Percentiles rank a stretch among this genome's conserved stretches.
These are phyloP conservation scores for Lecanicillium sp. DNA, from an alignment of 2,329 filamentous ascomycete genomes.

Conservation along the genomic window DNA sequence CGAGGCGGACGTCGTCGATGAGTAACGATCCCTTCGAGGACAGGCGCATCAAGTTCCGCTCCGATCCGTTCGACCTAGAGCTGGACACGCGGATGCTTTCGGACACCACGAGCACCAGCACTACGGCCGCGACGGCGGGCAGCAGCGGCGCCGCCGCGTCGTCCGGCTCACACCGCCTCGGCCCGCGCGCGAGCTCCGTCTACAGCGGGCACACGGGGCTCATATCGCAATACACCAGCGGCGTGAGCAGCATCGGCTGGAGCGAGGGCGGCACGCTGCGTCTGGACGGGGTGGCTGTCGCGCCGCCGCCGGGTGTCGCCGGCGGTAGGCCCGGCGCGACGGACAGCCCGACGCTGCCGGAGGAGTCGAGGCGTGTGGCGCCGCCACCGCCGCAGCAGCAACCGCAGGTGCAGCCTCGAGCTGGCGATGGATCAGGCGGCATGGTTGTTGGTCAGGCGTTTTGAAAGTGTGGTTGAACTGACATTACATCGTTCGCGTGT, in stretches of 20 bases:
- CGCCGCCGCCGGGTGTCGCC: neutral
- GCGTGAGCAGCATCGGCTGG: slow-evolving; percentile 30
- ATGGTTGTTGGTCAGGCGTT: neutral
- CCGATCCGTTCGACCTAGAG: slow-evolving; percentile 62
- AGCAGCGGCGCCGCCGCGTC: slow-evolving; percentile 19
- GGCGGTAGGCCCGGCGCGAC: neutral
- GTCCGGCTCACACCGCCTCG: slow-evolving; percentile 35
- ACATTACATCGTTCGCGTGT: neutral
- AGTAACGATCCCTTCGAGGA: slow-evolving; percentile 40
- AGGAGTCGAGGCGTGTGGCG: neutral
- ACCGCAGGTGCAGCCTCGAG: too few relatives aligned
- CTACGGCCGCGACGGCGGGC: too few relatives aligned
- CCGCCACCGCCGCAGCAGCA: neutral
- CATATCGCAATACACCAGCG: slow-evolving; percentile 45
- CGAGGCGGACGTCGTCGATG: slow-evolving; percentile 19
- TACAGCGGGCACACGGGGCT: slow-evolving; percentile 29
- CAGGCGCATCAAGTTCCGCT: slow-evolving; percentile 51
- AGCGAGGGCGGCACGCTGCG: neutral
- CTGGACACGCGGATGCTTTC: slow-evolving; percentile 21
- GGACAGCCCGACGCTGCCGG: slow-evolving; percentile 12
- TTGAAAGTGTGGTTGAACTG: neutral
- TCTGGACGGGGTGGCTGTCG: neutral
- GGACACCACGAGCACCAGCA: too few relatives aligned
- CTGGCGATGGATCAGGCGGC: neutral
- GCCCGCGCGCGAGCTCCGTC: slow-evolving; percentile 26